Evolutionary conservation across 768 basidiomycete genomes (phyloP).

Genomic region (Xerocomus spinulosus): DNA sequence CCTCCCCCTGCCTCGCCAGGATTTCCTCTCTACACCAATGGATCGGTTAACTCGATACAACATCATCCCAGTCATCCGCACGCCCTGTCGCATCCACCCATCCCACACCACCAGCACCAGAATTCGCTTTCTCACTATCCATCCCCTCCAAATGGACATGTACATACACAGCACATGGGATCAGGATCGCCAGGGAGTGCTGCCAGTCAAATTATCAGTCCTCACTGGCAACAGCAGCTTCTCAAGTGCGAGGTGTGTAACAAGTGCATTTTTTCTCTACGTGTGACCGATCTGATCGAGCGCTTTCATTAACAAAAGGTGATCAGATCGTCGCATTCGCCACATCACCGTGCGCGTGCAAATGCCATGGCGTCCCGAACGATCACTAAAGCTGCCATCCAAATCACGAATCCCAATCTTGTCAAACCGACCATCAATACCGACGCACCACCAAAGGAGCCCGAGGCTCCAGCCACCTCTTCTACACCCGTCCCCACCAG

Average conservation of each 20-base stretch:
- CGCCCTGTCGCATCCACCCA: slow-evolving; percentile 43
- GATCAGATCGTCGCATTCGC: slow-evolving; percentile 78
- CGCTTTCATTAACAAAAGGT: slow-evolving; percentile 44
- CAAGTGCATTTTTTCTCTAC: slow-evolving; percentile 15
- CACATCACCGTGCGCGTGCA: slow-evolving; percentile 93
- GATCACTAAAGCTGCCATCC: slow-evolving; percentile 79
- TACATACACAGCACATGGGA: slow-evolving; percentile 53
- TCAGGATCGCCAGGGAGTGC: slow-evolving; percentile 56
- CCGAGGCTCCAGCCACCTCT: slow-evolving; percentile 27
- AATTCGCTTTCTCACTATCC: slow-evolving; percentile 74
- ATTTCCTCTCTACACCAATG: slow-evolving; percentile 73
- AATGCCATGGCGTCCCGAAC: slow-evolving; percentile 91
- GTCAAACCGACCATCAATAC: slow-evolving; percentile 40
- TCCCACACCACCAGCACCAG: slow-evolving; percentile 73
- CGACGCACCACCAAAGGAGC: slow-evolving; percentile 27
- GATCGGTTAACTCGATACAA: slow-evolving; percentile 57
- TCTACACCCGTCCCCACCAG: slow-evolving; percentile 30
- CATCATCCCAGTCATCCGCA: slow-evolving; percentile 57
- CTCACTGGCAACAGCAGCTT: slow-evolving; percentile 92
- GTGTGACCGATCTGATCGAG: slow-evolving; percentile 17
- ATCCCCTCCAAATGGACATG: slow-evolving; percentile 69
- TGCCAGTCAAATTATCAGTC: slow-evolving; percentile 61
- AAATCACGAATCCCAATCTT: slow-evolving; percentile 87
- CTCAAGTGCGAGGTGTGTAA: slow-evolving; percentile 84
- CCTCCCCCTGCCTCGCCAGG: slow-evolving; percentile 70